These are phyloP conservation scores for Pseudogymnoascus sp. DNA, from an alignment of 2,329 filamentous ascomycete genomes.

Conservation along the genomic window DNA sequence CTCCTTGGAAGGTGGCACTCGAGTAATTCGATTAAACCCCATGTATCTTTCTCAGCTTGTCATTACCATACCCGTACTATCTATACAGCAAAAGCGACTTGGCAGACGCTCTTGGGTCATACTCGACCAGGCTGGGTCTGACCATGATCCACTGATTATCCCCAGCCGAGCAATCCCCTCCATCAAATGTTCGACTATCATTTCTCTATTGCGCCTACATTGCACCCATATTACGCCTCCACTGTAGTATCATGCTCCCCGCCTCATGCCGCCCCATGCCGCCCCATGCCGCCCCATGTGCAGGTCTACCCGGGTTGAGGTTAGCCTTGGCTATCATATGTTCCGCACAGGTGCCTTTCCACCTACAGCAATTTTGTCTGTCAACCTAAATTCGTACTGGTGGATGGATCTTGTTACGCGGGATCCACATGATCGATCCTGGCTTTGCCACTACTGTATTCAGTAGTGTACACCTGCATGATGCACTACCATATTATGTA, in stretches of 20 bases:
- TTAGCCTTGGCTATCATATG: not conserved
- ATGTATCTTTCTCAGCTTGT: not conserved
- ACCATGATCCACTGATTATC: not conserved
- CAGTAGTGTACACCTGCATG: not conserved
- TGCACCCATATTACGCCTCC: not conserved
- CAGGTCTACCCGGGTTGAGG: not conserved
- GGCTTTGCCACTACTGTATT: not conserved
- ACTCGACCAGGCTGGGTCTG: not conserved
- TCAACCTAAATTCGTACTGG: not conserved
- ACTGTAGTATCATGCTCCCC: not conserved
- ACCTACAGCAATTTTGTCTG: not conserved
- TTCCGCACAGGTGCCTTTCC: not conserved
- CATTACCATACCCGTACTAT: not conserved
- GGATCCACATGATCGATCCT: not conserved
- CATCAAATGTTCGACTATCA: not conserved
- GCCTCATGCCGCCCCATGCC: not conserved
- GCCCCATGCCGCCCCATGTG: not conserved
- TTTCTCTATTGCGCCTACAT: not conserved
- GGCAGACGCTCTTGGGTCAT: not conserved
- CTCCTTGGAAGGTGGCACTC: not conserved
- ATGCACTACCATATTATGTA: not conserved
- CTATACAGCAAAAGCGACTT: not conserved
- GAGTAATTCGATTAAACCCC: not conserved
- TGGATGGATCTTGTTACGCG: not conserved
- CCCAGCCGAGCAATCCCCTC: not conserved